Conservation (phyloP, 352 stramenopile genomes). For the Aphanomyces cochlioides region DNA sequence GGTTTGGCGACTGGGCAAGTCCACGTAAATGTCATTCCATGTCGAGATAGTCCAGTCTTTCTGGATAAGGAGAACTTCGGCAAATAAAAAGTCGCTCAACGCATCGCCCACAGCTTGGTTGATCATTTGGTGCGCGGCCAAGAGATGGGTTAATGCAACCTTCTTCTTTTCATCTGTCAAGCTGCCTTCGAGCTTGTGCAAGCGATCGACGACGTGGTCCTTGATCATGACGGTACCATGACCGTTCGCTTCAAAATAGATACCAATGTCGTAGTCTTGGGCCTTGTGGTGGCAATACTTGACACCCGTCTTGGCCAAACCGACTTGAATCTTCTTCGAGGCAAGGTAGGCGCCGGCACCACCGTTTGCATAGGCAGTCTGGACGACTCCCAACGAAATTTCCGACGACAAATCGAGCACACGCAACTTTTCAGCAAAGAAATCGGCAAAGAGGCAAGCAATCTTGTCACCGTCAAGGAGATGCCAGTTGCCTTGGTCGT, state of each 20-base stretch:
- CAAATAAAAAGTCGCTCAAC: conserved; percentile 94
- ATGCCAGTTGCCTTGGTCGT: conserved; percentile 63
- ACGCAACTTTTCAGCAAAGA: conserved; percentile 89
- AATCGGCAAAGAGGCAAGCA: conserved; percentile 92
- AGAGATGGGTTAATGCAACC: conserved; percentile 73
- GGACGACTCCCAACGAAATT: conserved; percentile 93
- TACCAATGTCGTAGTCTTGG: conserved; percentile 94
- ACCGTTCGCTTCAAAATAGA: conserved; percentile 99
- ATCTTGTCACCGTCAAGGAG: conserved; percentile 99
- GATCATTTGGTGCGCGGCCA: conserved; percentile 87
- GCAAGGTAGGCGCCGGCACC: conserved; percentile 89
- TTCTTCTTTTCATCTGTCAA: conserved; percentile 78
- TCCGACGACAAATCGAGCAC: conserved; percentile 64
- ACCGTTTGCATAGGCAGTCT: conserved; percentile 99
- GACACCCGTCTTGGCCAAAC: conserved; percentile 95
- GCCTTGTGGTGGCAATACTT: conserved; percentile 97
- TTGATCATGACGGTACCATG: conserved; percentile 98
- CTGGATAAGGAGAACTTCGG: conserved; percentile 92
- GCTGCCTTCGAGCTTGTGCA: conserved; percentile 75
- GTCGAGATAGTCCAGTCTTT: conserved; percentile 84
- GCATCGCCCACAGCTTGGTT: conserved; percentile 98
- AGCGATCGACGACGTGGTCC: conserved; percentile 75
- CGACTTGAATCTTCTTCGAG: conserved; percentile 62
- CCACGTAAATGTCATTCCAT: conserved; percentile 93
- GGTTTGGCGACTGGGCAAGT: conserved; percentile 90